Base-by-base conservation (phyloP, 345 rosid species). In the Eutrema heterophyllum region DNA sequence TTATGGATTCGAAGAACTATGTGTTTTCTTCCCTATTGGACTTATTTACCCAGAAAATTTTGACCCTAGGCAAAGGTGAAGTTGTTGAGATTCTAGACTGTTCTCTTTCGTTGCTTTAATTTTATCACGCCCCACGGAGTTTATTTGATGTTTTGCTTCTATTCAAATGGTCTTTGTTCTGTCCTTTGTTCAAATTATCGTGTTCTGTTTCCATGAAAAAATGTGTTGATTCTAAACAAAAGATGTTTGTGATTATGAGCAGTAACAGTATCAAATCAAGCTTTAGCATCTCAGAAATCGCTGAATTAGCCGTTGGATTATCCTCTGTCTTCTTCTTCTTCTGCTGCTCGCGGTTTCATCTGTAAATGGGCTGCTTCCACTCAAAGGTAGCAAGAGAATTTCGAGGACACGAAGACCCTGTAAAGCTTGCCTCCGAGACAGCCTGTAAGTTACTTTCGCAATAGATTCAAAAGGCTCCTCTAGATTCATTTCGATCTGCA, bases 291-390 rank as follows among this genome's bases (percentile, higher is more conserved):
- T 60, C 69, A 26, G 57, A 35, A 54, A 36, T 26, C 33, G 39
- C 41, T 53, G 70, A 53, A 63, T 60, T 27, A 50, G 68, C 68
- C 6, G 52, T 40, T 72, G 46, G 35, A 51, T 29, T 27, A 15
- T 14, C 32, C 10, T 21, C 24, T 21, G 38, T 55, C 36, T 7
- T 44, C 33, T 38, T 61, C 56, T 16, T 48, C 13, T 36, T 10
- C 61, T 51, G 43, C 5, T 13, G 36, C 10, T 64, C 3, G 40
- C 8, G 65, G 55, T 38, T 44, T 43, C 64, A 60, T 66, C 77
- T 36, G 84, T 83, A 84, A 87, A 92, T 96, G 99, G 98, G 99
- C 90, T 96, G 99, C 79, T 89, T 92, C 82, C 80, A 84, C 5
- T 92, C 99, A 15, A 92, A 81, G 68, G 88, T 71, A 62, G 78